Evolutionary conservation across 768 basidiomycete species (phyloP).

Genomic region (Suillus subaureus): DNA sequence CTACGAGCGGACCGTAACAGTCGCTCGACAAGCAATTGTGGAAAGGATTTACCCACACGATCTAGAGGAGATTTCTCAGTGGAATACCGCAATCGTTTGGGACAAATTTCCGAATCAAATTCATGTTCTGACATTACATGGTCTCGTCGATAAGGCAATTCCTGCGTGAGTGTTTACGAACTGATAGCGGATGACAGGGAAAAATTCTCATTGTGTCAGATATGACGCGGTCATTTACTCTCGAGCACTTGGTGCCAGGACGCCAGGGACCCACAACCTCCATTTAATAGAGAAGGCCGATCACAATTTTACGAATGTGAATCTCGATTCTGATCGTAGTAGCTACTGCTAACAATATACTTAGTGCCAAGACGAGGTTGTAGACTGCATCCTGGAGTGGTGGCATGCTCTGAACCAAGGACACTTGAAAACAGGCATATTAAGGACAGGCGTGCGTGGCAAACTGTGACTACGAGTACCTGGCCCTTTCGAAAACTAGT

Average conservation of each 20-base stretch:
- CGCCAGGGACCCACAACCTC: constrained; percentile 72
- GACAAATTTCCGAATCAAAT: constrained; percentile 60
- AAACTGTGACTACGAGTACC: constrained; percentile 40
- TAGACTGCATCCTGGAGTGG: constrained; percentile 71
- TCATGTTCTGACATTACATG: constrained; percentile 77
- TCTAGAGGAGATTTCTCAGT: constrained; percentile 58
- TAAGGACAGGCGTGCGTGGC: constrained; percentile 55
- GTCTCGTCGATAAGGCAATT: constrained; percentile 65
- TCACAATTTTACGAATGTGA: constrained; percentile 73
- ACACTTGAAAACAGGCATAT: constrained; percentile 63
- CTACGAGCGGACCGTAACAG: constrained; percentile 61
- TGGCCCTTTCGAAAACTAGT: neutral
- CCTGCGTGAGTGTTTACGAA: constrained; percentile 56
- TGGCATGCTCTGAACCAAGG: constrained; percentile 48
- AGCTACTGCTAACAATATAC: constrained; percentile 3
- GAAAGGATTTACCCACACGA: constrained; percentile 60
- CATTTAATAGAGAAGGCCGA: constrained; percentile 74
- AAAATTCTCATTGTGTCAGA: constrained; percentile 36
- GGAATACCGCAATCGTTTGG: constrained; percentile 73
- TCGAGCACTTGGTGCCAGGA: constrained; percentile 54
- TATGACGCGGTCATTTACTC: constrained; percentile 76
- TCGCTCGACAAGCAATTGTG: constrained; percentile 63
- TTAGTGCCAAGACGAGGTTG: constrained; percentile 66
- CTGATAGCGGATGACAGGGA: neutral
- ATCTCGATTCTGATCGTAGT: constrained; percentile 1